Evolutionary conservation across 176 grass and related monocot genomes (phyloP), one percentile per base, ranked within the genome.

Genomic region (Poa annua): DNA sequence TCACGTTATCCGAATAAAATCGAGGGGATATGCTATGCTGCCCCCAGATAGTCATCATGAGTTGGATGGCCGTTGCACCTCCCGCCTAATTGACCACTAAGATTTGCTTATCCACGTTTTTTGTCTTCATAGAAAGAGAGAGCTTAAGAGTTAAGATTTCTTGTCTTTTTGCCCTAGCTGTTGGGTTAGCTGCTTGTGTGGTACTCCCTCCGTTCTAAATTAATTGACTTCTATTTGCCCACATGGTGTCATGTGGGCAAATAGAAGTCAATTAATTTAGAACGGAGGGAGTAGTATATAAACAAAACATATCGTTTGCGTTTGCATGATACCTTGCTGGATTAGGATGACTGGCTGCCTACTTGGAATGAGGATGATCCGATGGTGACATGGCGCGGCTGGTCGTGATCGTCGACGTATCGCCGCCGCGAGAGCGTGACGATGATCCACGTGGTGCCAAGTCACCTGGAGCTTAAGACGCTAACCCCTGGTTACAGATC

Each of bases 1-100:
- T 54, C 21, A 36, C 50, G n/a, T 83, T 80, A 78, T 86, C 88
- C 78, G 54, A 80, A 86, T 73, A 89, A 86, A 68, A 75, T 32
- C 49, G 1, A 17, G 33, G 44, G 80, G 76, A 85, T 81, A 81
- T 85, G 87, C 57, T 64, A 33, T 16, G 69, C 69, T 72, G 70
- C 22, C 60, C 17, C 53, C 17, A 29, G 13, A 67, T 17, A 16
- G 34, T 74, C 25, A 44, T 74, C 71, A 60, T 5, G 66, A 26
- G 34, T 12, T 34, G 33, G 74, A 33, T 73, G 70, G 22, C 35
- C 56, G 21, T 65, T 79, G 84, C 65, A 19, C 75, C 83, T 79
- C 75, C 22, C 68, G 0, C 42, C 79, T 80, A 61, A 73, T 52
- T 52, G 21, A 4, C 54, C 53, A 62, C 51, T 74, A 74, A 74